Evolutionary conservation across 176 grass and related monocot genomes (phyloP), one percentile per base, ranked within the genome.

Genomic region (Melocanna baccifera): DNA sequence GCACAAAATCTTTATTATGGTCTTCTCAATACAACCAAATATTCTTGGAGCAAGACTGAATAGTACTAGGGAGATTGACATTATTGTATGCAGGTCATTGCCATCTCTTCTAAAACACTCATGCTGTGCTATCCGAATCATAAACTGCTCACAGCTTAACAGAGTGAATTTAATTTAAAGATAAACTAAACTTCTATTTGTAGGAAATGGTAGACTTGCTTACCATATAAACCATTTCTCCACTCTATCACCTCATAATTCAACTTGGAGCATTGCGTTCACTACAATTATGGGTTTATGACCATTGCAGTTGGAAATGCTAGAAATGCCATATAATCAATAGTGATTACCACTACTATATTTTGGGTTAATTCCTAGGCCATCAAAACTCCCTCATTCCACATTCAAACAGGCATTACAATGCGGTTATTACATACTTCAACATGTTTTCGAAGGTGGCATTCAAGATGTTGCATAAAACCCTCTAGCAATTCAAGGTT

Each of bases 61-160:
- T 18, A 41, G 23, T 82, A 91, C 92, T 61, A 86, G 37, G 39
- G 87, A 89, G 65, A 91, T 94, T 70, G 81, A 75, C 10, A 83
- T 41, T n/a, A 41, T 85, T 56, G 87, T 75, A 76, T 87, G 86
- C 69, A 91, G 65, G 57, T 91, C 86, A 74, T 91, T 91, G 83
- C 84, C 89, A 83, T 94, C 81, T 81, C 84, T 94, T 81, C 58
- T 85, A 50, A 91, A 94, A 15, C 45, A 77, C 1, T 66, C 71
- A 87, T 91, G 89, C 11, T 47, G 26, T 82, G 92, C 81, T 65
- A 67, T 91, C 83, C 75, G 71, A 69, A 94, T 91, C 40, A 39
- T 91, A 68, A 91, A 87, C 89, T 94, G 86, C 75, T 77, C 77
- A 43, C 42, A 43, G 9, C 42, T 10, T 43, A 9, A 87, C 4